These are phyloP conservation scores for Xerophyta viscosa DNA, from an alignment of 106 monocot genomes.

Conservation along the genomic window DNA sequence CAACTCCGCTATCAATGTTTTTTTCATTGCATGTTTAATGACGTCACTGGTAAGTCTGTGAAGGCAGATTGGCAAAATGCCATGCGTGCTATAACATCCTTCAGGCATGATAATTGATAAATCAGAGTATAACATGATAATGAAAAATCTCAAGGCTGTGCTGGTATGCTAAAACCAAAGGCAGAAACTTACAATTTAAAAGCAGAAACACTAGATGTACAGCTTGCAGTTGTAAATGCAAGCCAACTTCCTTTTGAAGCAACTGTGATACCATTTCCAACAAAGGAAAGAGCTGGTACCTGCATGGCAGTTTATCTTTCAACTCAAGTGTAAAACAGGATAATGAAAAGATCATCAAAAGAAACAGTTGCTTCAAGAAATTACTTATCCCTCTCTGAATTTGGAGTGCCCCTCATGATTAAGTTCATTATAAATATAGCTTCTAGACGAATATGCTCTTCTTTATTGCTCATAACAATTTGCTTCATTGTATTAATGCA, in stretches of 20 bases:
- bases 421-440: constrained; percentile 59
- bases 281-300: constrained; percentile 42
- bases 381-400: constrained; percentile 19
- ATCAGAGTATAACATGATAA: background rate
- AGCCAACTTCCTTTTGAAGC: constrained; percentile 39
- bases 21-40: too few relatives aligned
- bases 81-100: too few relatives aligned
- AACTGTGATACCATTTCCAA: constrained; percentile 35
- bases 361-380: background rate
- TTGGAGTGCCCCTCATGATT: constrained; percentile 27
- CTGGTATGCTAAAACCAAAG: background rate
- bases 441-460: constrained; percentile 24
- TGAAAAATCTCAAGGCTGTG: background rate
- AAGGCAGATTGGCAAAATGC: too few relatives aligned
- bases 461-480: constrained; percentile 12
- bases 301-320: constrained; percentile 15
- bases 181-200: constrained; percentile 44
- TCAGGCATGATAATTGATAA: too few relatives aligned
- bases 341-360: constrained; percentile 5
- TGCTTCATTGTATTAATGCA: constrained; percentile 26
- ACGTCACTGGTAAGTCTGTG: too few relatives aligned
- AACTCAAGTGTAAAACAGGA: background rate
- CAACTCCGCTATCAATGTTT: too few relatives aligned
- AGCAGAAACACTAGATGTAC: constrained; percentile 63
- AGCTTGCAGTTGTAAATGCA: constrained; percentile 49